Conservation (phyloP, 2,329 filamentous ascomycete genomes). For the Huntiella abstrusa region DNA sequence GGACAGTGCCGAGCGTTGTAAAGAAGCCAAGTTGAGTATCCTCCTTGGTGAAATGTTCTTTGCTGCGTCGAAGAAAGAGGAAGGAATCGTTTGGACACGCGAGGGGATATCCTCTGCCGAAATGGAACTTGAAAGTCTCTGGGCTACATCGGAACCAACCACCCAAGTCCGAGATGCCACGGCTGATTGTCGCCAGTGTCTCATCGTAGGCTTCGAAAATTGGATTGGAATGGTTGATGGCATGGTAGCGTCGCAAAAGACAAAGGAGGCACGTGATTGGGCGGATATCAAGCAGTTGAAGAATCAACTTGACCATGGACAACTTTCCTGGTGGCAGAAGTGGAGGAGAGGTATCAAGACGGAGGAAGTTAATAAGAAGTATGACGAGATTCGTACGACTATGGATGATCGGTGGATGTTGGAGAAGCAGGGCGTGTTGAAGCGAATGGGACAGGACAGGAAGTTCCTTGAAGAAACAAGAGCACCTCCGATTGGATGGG, state of each 20-base stretch:
- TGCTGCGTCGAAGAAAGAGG: slow-evolving; percentile 38
- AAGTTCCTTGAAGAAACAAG: slow-evolving; percentile 32
- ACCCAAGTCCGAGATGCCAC: slow-evolving; percentile 16
- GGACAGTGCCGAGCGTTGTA: slow-evolving; percentile 47
- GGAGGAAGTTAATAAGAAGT: slow-evolving; percentile 18
- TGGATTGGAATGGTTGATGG: slow-evolving; percentile 59
- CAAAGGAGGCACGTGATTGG: slow-evolving; percentile 24
- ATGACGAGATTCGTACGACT: slow-evolving; percentile 27
- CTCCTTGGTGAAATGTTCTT: slow-evolving; percentile 93
- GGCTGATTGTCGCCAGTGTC: slow-evolving; percentile 56
- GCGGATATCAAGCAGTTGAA: slow-evolving; percentile 19
- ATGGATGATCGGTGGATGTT: slow-evolving; percentile 32
- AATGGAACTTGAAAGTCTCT: slow-evolving; percentile 32
- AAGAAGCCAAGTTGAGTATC: slow-evolving; percentile 69
- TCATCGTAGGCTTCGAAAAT: slow-evolving; percentile 57
- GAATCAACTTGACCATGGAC: slow-evolving; percentile 12
- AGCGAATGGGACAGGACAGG: slow-evolving; percentile 21
- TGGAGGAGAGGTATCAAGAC: slow-evolving; percentile 21
- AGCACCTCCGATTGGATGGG: slow-evolving; percentile 19
- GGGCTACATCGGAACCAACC: slow-evolving; percentile 14
- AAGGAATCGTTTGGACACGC: slow-evolving; percentile 74
- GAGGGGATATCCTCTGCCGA: slow-evolving; percentile 72
- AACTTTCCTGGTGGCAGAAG: slow-evolving; percentile 9
- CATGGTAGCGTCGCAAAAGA: slow-evolving; percentile 28
- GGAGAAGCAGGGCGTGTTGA: slow-evolving; percentile 24